Percentiles rank a stretch among this genome's conserved stretches.
phyloP scores from a whole-genome alignment of 768 basidiomycete species.

The Mrakia blollopis region DNA sequence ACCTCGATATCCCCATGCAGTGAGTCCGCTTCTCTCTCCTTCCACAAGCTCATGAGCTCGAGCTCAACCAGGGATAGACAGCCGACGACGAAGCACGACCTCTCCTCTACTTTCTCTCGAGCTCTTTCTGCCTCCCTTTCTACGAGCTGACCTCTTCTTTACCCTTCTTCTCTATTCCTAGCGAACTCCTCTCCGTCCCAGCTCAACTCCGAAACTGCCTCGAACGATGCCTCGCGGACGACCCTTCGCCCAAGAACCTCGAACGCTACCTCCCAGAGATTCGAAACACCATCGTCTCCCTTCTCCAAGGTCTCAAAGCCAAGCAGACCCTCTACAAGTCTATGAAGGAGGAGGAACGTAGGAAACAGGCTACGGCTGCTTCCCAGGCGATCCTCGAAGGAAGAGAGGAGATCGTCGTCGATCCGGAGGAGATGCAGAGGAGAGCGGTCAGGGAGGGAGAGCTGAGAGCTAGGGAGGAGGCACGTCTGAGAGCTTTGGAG shows the following conservation, averaged over 20 bases:
- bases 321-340: slow-evolving; percentile 75
- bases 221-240: slow-evolving; percentile 86
- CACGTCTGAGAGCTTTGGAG: neutral
- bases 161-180: slow-evolving; percentile 41
- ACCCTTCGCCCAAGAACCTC: slow-evolving; percentile 76
- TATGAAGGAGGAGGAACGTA: slow-evolving; percentile 27
- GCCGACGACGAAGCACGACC: neutral
- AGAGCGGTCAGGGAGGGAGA: neutral
- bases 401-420: neutral
- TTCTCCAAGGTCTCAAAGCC: slow-evolving; percentile 85
- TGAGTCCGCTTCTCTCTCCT: slow-evolving; percentile 49
- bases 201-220: slow-evolving; percentile 81
- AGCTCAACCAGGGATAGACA: neutral
- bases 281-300: slow-evolving; percentile 80
- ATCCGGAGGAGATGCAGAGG: slow-evolving; percentile 7
- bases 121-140: neutral
- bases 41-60: neutral
- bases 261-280: slow-evolving; percentile 86
- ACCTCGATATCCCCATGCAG: slow-evolving; percentile 85
- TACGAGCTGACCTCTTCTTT: neutral
- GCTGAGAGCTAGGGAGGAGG: neutral
- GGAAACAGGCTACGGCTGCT: neutral
- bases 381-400: neutral
- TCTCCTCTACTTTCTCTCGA: neutral
- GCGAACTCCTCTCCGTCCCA: slow-evolving; percentile 82